Percentiles rank a stretch among this genome's conserved stretches.
Evolutionary conservation across 2,329 filamentous ascomycete species (phyloP).

Genomic region (Diplodia seriata): DNA sequence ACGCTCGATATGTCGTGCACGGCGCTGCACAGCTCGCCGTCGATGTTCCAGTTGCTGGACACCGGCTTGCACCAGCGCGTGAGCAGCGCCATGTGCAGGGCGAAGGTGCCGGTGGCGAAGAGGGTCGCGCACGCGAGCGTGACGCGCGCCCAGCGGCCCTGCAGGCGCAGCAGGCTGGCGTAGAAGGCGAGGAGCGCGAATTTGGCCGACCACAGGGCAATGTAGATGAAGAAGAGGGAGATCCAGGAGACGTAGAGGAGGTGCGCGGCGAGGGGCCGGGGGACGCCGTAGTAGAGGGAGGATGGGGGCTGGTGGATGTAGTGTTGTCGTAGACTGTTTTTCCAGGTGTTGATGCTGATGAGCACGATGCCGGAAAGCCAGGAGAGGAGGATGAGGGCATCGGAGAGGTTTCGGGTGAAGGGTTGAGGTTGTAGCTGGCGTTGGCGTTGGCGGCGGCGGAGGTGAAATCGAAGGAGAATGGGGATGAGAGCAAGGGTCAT

Average conservation of each 20-base stretch:
- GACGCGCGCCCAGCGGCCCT: constrained; percentile 36
- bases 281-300: constrained; percentile 41
- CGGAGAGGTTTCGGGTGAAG: constrained; percentile 36
- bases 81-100: constrained; percentile 43
- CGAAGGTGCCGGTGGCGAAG: constrained; percentile 41
- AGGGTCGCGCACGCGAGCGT: constrained; percentile 36
- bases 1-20: constrained; percentile 41
- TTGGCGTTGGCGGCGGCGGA: constrained; percentile 36
- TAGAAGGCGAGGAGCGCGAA: constrained; percentile 44
- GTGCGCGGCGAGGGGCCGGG: constrained; percentile 38
- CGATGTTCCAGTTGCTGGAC: constrained; percentile 38
- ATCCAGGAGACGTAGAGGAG: constrained; percentile 45
- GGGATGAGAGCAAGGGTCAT: constrained; percentile 42
- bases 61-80: constrained; percentile 42
- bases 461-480: constrained; percentile 40
- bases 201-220: constrained; percentile 41
- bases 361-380: constrained; percentile 40
- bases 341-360: constrained; percentile 42
- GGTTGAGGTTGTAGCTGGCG: constrained; percentile 14
- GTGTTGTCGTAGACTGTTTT: constrained; percentile 41
- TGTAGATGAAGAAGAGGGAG: constrained; percentile 44
- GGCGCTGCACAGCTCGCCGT: constrained; percentile 36
- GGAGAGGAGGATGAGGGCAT: constrained; percentile 39
- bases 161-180: constrained; percentile 41
- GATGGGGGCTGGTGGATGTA: constrained; percentile 35